phyloP scores from a whole-genome alignment of 2,329 filamentous ascomycete species.

The Fusarium nisikadoi region DNA sequence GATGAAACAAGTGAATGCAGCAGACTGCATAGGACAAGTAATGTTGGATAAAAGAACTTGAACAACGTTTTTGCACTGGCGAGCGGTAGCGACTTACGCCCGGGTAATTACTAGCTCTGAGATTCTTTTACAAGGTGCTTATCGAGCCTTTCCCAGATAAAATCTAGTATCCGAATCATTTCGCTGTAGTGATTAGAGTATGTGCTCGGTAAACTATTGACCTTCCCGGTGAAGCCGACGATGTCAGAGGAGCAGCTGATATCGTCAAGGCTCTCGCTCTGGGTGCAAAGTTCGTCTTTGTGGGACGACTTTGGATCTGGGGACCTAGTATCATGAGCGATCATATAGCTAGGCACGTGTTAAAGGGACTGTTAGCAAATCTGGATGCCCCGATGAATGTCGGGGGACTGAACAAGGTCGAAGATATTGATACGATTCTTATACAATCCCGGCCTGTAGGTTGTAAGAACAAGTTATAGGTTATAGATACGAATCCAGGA shows the following conservation, averaged over 20 bases:
- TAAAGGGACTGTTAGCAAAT: slow-evolving; percentile 7
- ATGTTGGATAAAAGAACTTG: too few relatives aligned
- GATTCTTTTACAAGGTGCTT: too few relatives aligned
- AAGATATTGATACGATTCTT: slow-evolving; percentile 1
- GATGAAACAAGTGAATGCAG: too few relatives aligned
- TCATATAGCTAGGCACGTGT: slow-evolving; percentile 15
- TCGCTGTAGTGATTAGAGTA: too few relatives aligned
- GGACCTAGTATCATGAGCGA: slow-evolving; percentile 22
- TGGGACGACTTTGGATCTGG: slow-evolving; percentile 21
- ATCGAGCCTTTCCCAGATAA: too few relatives aligned
- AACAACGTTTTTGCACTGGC: too few relatives aligned
- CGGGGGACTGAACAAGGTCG: neutral
- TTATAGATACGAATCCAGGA: rapidly evolving
- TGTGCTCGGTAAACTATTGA: too few relatives aligned
- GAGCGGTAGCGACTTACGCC: too few relatives aligned
- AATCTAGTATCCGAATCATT: too few relatives aligned
- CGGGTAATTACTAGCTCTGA: too few relatives aligned
- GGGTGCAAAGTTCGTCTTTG: slow-evolving; percentile 22
- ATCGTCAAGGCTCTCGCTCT: slow-evolving; percentile 24
- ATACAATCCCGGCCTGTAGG: neutral
- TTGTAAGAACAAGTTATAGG: neutral
- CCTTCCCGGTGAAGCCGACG: neutral
- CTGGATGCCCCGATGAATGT: slow-evolving; percentile 14
- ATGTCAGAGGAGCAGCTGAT: slow-evolving; percentile 20
- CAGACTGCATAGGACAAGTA: too few relatives aligned